phyloP scores from a whole-genome alignment of 345 rosid genomes.

The Draba incana region DNA sequence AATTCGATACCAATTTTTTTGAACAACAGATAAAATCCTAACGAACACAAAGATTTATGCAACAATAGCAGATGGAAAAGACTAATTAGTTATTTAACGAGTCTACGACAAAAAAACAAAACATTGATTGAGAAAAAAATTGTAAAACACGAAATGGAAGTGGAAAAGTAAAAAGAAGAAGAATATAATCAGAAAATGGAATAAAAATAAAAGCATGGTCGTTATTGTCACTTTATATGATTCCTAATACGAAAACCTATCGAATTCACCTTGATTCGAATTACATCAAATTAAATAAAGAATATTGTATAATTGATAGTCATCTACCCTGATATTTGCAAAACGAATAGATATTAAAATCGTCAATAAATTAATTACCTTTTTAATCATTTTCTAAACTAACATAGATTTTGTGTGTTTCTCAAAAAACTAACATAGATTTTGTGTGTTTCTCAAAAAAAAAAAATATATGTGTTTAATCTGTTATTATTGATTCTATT shows the following conservation, averaged over 20 bases:
- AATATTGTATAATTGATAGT: too few relatives aligned
- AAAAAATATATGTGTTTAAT: too few relatives aligned
- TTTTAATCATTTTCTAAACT: too few relatives aligned
- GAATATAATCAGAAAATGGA: constrained; percentile 33
- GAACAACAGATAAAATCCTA: constrained; percentile 18
- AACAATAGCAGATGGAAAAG: constrained; percentile 17
- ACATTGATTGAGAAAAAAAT: neutral
- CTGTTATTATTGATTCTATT: too few relatives aligned
- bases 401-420: too few relatives aligned
- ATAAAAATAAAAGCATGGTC: constrained; percentile 16
- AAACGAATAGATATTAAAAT: too few relatives aligned
- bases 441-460: too few relatives aligned
- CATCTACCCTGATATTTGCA: too few relatives aligned
- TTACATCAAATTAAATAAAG: too few relatives aligned
- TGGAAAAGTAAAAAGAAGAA: constrained; percentile 1
- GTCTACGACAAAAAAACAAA: constrained; percentile 2
- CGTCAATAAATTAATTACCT: too few relatives aligned
- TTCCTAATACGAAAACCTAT: constrained; percentile 20
- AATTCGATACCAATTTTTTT: too few relatives aligned
- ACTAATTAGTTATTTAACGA: constrained; percentile 29
- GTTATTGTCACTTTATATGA: constrained; percentile 26
- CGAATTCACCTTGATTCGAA: neutral
- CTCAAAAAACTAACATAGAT: too few relatives aligned
- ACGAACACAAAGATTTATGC: constrained; percentile 35
- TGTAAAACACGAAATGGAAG: neutral